Percentiles rank a stretch among this genome's conserved stretches.
These are phyloP conservation scores for Crucihimalaya himalaica DNA, from an alignment of 345 rosid species.

Conservation along the genomic window DNA sequence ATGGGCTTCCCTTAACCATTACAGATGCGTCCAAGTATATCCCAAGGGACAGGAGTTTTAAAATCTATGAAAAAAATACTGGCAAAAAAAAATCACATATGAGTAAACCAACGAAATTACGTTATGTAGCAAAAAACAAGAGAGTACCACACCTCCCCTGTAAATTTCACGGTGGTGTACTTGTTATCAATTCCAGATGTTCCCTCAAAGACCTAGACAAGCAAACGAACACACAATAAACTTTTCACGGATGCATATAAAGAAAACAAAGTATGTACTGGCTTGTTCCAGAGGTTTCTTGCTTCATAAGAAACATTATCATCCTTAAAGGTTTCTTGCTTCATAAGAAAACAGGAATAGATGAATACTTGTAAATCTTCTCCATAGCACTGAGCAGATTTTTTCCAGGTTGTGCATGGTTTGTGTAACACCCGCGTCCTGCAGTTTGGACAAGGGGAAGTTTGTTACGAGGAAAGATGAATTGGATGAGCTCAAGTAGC, in stretches of 20 bases:
- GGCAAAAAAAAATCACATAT: no score
- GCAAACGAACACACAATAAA: no score
- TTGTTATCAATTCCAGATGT: constrained; percentile 88
- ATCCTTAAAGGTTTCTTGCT: not conserved
- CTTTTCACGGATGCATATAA: no score
- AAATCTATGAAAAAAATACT: constrained; percentile 55
- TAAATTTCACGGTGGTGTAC: constrained; percentile 75
- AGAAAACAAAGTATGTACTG: no score
- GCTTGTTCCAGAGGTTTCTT: not conserved
- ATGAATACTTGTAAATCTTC: constrained; percentile 52
- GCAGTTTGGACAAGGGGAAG: no score
- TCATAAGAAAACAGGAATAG: constrained; percentile 9
- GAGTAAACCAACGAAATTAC: no score
- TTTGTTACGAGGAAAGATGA: no score
- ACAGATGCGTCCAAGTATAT: constrained; percentile 91
- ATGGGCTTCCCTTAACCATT: constrained; percentile 94
- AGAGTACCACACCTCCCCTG: constrained; percentile 52
- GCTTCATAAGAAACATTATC: not conserved
- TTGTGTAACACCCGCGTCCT: no score
- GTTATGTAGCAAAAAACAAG: no score
- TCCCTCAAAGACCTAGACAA: constrained; percentile 70
- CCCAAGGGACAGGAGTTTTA: constrained; percentile 86
- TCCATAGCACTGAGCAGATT: constrained; percentile 49
- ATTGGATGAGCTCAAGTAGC: no score
- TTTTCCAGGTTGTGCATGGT: constrained; percentile 36